A percentile compares a stretch with the other conserved stretches of the same genome.
phyloP scores from a whole-genome alignment of 495 filamentous ascomycete species.

The Aspergillus nidulans region DNA sequence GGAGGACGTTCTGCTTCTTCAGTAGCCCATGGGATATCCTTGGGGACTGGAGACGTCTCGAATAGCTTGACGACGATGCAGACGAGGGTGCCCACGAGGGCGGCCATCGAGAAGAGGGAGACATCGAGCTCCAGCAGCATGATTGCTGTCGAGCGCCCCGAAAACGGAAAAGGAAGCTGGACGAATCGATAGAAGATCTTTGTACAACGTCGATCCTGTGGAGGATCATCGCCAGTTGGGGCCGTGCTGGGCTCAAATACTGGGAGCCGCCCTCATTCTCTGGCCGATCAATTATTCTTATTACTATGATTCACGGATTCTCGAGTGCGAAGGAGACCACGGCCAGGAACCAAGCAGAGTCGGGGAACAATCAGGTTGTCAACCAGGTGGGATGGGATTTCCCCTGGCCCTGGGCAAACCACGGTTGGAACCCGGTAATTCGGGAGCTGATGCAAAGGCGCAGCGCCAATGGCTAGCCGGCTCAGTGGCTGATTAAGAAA shows the following conservation, averaged over 20 bases:
- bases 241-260: constrained; percentile 8
- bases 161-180: neutral
- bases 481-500: neutral
- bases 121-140: constrained; percentile 1
- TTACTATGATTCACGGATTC: neutral
- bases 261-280: neutral
- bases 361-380: neutral
- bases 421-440: neutral
- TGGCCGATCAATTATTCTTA: no score
- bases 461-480: neutral
- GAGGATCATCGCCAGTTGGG: constrained; percentile 5
- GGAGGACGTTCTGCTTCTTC: constrained; percentile 5
- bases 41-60: constrained; percentile 11
- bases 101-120: neutral
- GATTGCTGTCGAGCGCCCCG: neutral
- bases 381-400: neutral
- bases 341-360: neutral
- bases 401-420: neutral
- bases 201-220: constrained; percentile 1
- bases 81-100: neutral
- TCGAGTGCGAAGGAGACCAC: neutral
- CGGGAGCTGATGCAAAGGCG: neutral
- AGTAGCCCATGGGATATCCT: constrained; percentile 10
- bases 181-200: constrained; percentile 3
- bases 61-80: constrained; percentile 13